Evolutionary conservation across 768 basidiomycete genomes (phyloP).

Genomic region (Exidia glandulosa): DNA sequence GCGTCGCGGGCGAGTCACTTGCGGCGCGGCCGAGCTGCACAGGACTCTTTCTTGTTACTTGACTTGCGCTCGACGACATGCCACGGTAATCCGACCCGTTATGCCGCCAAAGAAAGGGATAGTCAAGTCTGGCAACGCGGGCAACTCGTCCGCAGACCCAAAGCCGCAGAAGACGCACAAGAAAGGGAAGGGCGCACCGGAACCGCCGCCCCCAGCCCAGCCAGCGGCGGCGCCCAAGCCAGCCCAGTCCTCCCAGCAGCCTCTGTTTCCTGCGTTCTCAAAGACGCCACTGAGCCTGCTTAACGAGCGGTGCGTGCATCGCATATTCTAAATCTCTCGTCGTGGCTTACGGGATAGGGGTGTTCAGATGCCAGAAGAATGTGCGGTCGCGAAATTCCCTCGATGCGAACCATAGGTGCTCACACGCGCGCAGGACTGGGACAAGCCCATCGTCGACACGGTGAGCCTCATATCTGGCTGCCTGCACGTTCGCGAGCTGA

Average conservation of each 20-base stretch:
- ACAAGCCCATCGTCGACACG: constrained; percentile 62
- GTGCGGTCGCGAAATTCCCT: constrained; percentile 59
- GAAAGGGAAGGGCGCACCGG: constrained; percentile 30
- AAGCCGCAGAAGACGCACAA: constrained; percentile 16
- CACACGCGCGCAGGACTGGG: background rate
- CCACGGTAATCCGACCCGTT: too few species aligned
- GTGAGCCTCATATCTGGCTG: constrained; percentile 31
- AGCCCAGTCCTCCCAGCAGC: constrained; percentile 20
- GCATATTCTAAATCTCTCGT: background rate
- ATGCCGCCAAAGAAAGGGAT: constrained; percentile 70
- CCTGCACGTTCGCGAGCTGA: constrained; percentile 1
- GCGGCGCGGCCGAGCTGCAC: too few species aligned
- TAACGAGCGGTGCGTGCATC: constrained; percentile 50
- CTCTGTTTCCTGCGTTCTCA: constrained; percentile 72
- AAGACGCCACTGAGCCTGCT: constrained; percentile 76
- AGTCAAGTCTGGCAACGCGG: constrained; percentile 82
- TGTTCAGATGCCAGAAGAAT: constrained; percentile 69
- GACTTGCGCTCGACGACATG: too few species aligned
- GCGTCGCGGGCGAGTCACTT: too few species aligned
- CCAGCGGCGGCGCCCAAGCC: constrained; percentile 1
- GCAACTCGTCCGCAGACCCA: constrained; percentile 48
- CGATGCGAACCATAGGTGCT: background rate
- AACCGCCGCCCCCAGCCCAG: background rate
- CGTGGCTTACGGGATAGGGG: too few species aligned
- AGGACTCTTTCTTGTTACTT: too few species aligned